Evolutionary conservation across 1,284 basidiomycete genomes (phyloP), one percentile per base, ranked within the genome.

Genomic region (Pyrrhoderma noxium): DNA sequence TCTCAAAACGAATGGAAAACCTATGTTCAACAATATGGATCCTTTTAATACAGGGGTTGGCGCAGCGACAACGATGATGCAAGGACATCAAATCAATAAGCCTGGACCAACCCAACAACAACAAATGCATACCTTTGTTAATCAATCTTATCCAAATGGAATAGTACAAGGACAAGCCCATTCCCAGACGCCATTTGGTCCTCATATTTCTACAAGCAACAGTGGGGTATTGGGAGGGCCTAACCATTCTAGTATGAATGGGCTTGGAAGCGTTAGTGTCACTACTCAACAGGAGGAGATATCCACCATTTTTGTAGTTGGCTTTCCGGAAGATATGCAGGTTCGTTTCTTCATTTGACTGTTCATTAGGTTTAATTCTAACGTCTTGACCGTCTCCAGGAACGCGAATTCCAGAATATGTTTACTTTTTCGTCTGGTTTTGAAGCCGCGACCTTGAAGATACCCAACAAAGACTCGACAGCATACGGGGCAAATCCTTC

Each of bases 401-500:
- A 98, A 71, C 91, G 95, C 19, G 95, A 99, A 70, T 98, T 99
- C 67, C 92, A 95, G 69, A 98, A 98, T 67, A 96, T 99, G 88
- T 99, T 99, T 67, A 91, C 93, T 2, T 99, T 99, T 64, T 92
- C 91, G 2, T 72, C 79, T 1, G 96, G 93, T 9, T 99, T 99
- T 63, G 95, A 99, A 66, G 96, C 95, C 14, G 94, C 95, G 0
- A 97, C 94, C 4, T 77, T 99, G 61, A 99, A 98, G 76, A 92
- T 96, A 55, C 95, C 95, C 1, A 87, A 89, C 67, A 90, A 90
- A 65, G 86, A 91, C 64, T 82, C 79, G 54, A 84, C 83, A 18
- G 77, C 81, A 39, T 89, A 87, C 59, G 62, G 65, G 59, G 62
- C 71, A 51, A 58, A 59, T 31, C 56, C 65, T 62, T 65, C 55